Evolutionary conservation across 2,329 filamentous ascomycete species (phyloP).

Genomic region (Talaromyces sp.): DNA sequence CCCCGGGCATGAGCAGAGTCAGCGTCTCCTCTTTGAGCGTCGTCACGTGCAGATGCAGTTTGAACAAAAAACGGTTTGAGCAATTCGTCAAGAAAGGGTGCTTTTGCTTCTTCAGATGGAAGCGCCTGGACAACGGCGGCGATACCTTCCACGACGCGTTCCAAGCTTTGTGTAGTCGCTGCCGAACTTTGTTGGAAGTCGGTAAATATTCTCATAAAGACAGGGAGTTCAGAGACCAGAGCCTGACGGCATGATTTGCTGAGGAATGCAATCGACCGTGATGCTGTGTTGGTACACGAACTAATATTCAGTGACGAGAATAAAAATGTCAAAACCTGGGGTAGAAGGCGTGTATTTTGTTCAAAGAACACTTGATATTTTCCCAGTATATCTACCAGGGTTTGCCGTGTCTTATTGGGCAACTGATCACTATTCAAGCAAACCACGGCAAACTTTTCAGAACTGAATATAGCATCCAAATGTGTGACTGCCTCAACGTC

Average conservation of each 20-base stretch:
- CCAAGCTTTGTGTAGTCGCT: constrained; percentile 32
- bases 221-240: constrained; percentile 36
- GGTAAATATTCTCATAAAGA: constrained; percentile 37
- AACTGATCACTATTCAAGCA: constrained; percentile 23
- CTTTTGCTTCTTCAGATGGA: constrained; percentile 33
- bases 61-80: constrained; percentile 31
- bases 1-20: constrained; percentile 30
- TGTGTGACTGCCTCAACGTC: constrained; percentile 36
- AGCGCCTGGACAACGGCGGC: constrained; percentile 39
- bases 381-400: constrained; percentile 38
- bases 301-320: constrained; percentile 39
- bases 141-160: constrained; percentile 39
- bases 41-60: constrained; percentile 26
- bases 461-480: constrained; percentile 36
- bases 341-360: constrained; percentile 34
- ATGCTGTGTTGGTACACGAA: constrained; percentile 36
- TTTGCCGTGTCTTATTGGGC: constrained; percentile 33
- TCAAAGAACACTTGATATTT: constrained; percentile 41
- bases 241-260: constrained; percentile 38
- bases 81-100: constrained; percentile 32
- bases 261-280: constrained; percentile 37
- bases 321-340: constrained; percentile 37
- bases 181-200: constrained; percentile 32
- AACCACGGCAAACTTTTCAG: constrained; percentile 27
- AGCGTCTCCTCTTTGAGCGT: constrained; percentile 23